A percentile compares a stretch with the other conserved stretches of the same genome.
Conservation (phyloP, 73 alveolate genomes). For the Paramecium pentaurelia region DNA sequence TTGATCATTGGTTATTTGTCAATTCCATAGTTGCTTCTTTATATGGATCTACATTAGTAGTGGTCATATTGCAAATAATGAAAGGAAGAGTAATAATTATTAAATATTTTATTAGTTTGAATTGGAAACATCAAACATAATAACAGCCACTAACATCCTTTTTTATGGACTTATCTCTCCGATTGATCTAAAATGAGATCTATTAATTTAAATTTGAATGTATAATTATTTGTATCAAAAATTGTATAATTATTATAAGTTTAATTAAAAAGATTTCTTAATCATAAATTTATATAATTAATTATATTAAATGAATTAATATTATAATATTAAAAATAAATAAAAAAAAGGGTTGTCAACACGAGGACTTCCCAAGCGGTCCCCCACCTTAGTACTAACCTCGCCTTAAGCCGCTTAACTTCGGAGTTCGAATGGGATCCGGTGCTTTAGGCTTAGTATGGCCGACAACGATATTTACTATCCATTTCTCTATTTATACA, state of each 20-base stretch:
- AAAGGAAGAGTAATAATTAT: background rate
- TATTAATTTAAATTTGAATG: background rate
- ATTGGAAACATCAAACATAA: background rate
- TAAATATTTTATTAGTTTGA: background rate
- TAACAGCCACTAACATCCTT: background rate
- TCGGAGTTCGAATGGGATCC: conserved; percentile 99
- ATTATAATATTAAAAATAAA: background rate
- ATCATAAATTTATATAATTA: too few relatives aligned
- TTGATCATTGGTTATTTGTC: background rate
- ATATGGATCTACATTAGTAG: background rate
- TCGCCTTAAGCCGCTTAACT: conserved; percentile 99
- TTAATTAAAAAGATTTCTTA: too few relatives aligned
- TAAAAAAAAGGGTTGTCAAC: conserved; percentile 78
- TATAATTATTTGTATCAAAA: background rate
- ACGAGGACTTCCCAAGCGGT: conserved; percentile 99
- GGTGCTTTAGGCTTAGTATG: conserved; percentile 98
- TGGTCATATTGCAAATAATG: background rate
- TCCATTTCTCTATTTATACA: background rate
- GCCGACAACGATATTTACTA: conserved; percentile 83
- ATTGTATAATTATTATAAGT: too few relatives aligned
- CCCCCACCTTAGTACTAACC: conserved; percentile 99
- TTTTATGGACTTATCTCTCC: background rate
- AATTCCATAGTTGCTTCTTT: background rate
- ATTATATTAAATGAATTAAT: too few relatives aligned
- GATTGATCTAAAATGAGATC: background rate